Base-by-base conservation (phyloP, 495 filamentous ascomycete species). In the Bacidia gigantensis region DNA sequence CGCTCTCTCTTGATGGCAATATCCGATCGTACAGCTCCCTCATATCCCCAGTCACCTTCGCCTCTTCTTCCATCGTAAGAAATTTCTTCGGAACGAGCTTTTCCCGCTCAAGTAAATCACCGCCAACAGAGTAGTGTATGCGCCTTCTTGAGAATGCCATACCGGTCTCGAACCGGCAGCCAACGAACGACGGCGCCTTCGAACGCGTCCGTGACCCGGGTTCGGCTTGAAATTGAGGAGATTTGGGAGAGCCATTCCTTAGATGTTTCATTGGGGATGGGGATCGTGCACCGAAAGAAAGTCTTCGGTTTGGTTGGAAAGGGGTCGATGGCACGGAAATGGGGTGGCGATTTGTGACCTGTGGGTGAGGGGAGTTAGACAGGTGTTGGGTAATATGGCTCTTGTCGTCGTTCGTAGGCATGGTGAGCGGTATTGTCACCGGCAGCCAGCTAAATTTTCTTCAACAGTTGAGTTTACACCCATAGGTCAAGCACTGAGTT, bases 291-390 rank as follows among this genome's bases (percentile, higher is more conserved):
- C 81, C 79, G 54, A 86, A 88, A 17, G 85, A 85, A 60, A 87
- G 82, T 58, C 87, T 83, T 57, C 87, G 80, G 58, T 88, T 76
- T 64, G 86, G 82, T 62, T 96, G 89, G 55, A 87, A 88, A 3
- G 92, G 92, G 0, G 92, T 98, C 3, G 92, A 94, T 0, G 92
- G 92, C 20, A 98, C 81, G 17, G 92, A 97, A 62, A 75, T 94
- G 11, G 92, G 94, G 53, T 93, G 88, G 32, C 82, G 72, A 12
- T 78, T 70, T n/a, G 61, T 64, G 49, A 74, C 65, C 40, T 66
- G 64, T 46, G 71, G 72, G 14, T 70, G 71, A 55, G 59, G 55
- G 24, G 53, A 24, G 7, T 52, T 38, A 22, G 57, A 26, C n/a
- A 62, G 35, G 17, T 55, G 52, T 17, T 56, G 56, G n/a, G 56